Conservation (phyloP, 2,329 filamentous ascomycete genomes). For the Neodidymelliopsis sp. region DNA sequence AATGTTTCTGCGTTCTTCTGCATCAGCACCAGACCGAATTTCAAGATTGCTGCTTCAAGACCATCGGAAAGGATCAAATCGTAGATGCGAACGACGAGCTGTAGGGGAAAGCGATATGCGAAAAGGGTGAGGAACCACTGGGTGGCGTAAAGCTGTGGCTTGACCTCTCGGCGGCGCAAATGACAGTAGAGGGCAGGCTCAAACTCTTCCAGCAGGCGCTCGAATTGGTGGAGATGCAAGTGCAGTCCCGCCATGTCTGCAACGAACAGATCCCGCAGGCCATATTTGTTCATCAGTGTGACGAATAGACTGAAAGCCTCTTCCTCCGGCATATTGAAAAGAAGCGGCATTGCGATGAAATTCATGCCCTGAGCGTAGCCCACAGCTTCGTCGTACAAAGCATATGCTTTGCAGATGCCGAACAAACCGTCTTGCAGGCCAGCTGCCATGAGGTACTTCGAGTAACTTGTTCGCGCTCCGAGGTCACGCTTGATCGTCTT, state of each 20-base stretch:
- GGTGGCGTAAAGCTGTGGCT: slow-evolving; percentile 92
- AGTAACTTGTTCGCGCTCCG: slow-evolving; percentile 92
- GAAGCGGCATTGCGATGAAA: slow-evolving; percentile 92
- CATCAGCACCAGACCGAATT: slow-evolving; percentile 95
- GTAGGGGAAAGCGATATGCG: slow-evolving; percentile 94
- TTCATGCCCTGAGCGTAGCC: slow-evolving; percentile 99
- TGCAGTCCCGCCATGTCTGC: slow-evolving; percentile 97
- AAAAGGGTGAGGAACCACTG: slow-evolving; percentile 99
- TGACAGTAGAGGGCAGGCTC: slow-evolving; percentile 96
- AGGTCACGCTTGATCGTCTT: slow-evolving; percentile 91
- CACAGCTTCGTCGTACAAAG: slow-evolving; percentile 90
- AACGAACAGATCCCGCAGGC: slow-evolving; percentile 89
- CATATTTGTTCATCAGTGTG: slow-evolving; percentile 95
- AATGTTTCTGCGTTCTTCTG: slow-evolving; percentile 85
- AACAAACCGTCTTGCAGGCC: slow-evolving; percentile 94
- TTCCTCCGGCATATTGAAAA: slow-evolving; percentile 98
- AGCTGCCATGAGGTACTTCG: slow-evolving; percentile 90
- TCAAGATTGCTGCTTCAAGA: slow-evolving; percentile 83
- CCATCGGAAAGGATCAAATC: slow-evolving; percentile 95
- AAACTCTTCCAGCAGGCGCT: slow-evolving; percentile 89
- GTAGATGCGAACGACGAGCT: slow-evolving; percentile 95
- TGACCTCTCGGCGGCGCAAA: slow-evolving; percentile 84
- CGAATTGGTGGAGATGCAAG: slow-evolving; percentile 92
- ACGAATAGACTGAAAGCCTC: slow-evolving; percentile 95
- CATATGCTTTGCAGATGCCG: slow-evolving; percentile 96